Conservation (phyloP, 2,329 filamentous ascomycete species). For the Epichloe hybrida region DNA sequence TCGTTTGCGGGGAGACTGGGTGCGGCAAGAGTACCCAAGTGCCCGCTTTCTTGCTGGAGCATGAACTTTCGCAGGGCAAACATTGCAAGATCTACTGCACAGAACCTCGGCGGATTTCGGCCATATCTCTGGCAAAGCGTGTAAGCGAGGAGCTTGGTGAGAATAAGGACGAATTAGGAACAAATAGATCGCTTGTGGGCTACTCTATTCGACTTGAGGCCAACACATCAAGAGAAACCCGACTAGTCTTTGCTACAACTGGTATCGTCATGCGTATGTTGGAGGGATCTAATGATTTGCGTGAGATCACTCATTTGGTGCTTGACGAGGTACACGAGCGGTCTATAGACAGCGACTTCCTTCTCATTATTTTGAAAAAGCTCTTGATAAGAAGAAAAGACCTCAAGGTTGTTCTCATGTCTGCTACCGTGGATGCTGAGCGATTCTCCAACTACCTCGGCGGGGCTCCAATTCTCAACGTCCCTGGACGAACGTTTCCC, state of each 20-base stretch:
- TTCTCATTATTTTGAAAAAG: constrained; percentile 81
- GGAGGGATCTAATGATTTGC: constrained; percentile 72
- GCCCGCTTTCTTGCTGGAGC: constrained; percentile 84
- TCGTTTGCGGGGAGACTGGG: constrained; percentile 92
- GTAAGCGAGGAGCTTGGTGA: constrained; percentile 95
- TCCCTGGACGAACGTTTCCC: constrained; percentile 87
- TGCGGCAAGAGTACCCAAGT: constrained; percentile 97
- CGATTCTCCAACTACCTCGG: constrained; percentile 82
- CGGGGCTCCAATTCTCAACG: constrained; percentile 72
- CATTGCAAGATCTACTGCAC: constrained; percentile 91
- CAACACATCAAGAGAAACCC: constrained; percentile 67
- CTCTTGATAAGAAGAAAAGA: constrained; percentile 64
- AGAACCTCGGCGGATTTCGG: constrained; percentile 88
- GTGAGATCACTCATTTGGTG: constrained; percentile 83
- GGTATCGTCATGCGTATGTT: constrained; percentile 98
- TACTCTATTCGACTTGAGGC: constrained; percentile 91
- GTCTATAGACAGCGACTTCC: constrained; percentile 91
- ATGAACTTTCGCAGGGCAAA: constrained; percentile 68
- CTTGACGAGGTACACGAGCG: constrained; percentile 97
- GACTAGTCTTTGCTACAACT: constrained; percentile 78
- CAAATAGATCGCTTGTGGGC: constrained; percentile 69
- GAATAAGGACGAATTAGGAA: constrained; percentile 67
- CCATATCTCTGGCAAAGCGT: constrained; percentile 81
- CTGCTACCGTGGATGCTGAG: constrained; percentile 86
- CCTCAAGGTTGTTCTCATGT: constrained; percentile 92